phyloP scores from a whole-genome alignment of 2,329 filamentous ascomycete species.

The Aspergillus sp. region DNA sequence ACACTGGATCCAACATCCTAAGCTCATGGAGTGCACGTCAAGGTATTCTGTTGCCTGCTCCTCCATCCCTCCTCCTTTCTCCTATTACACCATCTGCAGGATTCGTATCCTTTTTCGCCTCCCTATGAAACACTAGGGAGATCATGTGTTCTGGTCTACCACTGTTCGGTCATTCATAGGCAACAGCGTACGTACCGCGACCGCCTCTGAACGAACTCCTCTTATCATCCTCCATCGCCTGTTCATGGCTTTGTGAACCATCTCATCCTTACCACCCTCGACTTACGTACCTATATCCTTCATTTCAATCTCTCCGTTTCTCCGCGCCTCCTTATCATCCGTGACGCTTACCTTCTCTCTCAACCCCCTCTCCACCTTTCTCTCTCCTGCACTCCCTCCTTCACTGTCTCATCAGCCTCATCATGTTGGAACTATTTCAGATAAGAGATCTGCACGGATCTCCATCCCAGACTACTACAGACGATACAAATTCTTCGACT shows the following conservation, averaged over 20 bases:
- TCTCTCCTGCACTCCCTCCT: background rate
- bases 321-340: background rate
- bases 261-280: no score
- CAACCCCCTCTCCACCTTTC: background rate
- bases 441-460: slow-evolving; percentile 36
- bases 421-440: slow-evolving; percentile 42
- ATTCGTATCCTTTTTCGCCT: background rate
- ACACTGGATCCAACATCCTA: background rate
- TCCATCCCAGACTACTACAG: slow-evolving; percentile 10
- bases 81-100: slow-evolving; percentile 1
- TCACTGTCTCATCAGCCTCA: background rate
- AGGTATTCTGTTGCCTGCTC: slow-evolving; percentile 15
- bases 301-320: background rate
- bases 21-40: background rate
- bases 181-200: slow-evolving; percentile 10
- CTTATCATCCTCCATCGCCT: background rate
- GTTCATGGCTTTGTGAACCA: no score
- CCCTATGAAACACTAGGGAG: background rate
- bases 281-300: background rate
- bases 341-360: background rate
- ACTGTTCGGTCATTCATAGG: slow-evolving; percentile 7
- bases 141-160: background rate
- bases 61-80: background rate
- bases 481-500: background rate
- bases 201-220: background rate